Percentiles rank a stretch among this genome's conserved stretches.
These are phyloP conservation scores for Kwoniella shandongensis DNA, from an alignment of 768 basidiomycete genomes.

Conservation along the genomic window DNA sequence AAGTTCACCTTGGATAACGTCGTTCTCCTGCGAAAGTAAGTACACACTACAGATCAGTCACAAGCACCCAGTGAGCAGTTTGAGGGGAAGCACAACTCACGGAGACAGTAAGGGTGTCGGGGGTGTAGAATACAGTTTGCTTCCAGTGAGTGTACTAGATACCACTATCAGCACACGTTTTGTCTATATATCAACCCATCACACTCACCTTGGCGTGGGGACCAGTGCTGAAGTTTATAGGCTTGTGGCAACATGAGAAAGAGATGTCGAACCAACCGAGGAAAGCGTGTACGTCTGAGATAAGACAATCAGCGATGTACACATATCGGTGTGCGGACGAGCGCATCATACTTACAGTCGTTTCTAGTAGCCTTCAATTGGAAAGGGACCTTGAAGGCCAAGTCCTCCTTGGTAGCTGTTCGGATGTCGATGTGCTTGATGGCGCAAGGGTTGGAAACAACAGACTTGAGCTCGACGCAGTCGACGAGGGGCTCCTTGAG, in stretches of 20 bases:
- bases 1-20: conserved; percentile 70
- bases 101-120: conserved; percentile 53
- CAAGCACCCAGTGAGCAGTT: not conserved
- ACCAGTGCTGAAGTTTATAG: conserved; percentile 92
- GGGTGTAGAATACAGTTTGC: conserved; percentile 97
- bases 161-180: conserved; percentile 5
- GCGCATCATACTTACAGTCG: conserved; percentile 67
- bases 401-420: conserved; percentile 92
- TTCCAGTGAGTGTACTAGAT: conserved; percentile 56
- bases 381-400: conserved; percentile 80
- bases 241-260: conserved; percentile 94
- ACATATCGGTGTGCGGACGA: not conserved
- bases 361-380: conserved; percentile 76
- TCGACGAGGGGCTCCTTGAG: conserved; percentile 94
- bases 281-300: conserved; percentile 89
- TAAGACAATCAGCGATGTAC: not conserved
- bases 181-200: not conserved
- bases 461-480: conserved; percentile 94
- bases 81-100: conserved; percentile 26
- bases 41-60: conserved; percentile 29
- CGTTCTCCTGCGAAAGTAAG: conserved; percentile 66
- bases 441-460: conserved; percentile 86
- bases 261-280: conserved; percentile 98
- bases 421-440: conserved; percentile 90
- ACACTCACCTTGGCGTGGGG: conserved; percentile 85